Evolutionary conservation across 495 filamentous ascomycete genomes (phyloP).

Genomic region (Talaromyces borbonicus): DNA sequence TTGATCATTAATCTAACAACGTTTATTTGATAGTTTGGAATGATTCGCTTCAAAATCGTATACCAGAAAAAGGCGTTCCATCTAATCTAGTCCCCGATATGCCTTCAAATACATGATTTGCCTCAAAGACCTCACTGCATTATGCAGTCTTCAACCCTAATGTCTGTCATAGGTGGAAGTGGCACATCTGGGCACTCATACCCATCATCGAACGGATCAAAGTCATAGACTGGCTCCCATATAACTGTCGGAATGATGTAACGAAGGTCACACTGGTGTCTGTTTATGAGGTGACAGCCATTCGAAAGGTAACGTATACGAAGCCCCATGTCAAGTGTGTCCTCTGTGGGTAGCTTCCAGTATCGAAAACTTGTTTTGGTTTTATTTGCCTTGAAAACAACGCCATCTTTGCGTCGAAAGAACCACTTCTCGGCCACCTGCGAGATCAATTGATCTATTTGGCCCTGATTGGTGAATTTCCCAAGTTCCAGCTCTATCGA

Average conservation of each 20-base stretch:
- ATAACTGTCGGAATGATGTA: not conserved
- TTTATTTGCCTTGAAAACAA: constrained; percentile 5
- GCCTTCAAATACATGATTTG: too few species aligned
- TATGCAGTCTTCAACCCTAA: too few species aligned
- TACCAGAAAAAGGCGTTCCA: too few species aligned
- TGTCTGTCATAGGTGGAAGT: too few species aligned
- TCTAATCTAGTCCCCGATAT: too few species aligned
- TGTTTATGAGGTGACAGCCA: too few species aligned
- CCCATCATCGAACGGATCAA: not conserved
- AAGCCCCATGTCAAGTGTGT: too few species aligned
- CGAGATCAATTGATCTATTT: constrained; percentile 12
- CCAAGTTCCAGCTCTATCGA: not conserved
- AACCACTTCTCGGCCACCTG: constrained; percentile 15
- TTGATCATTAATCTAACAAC: not conserved
- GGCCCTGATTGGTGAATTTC: not conserved
- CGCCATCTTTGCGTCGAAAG: constrained; percentile 15
- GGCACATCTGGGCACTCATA: not conserved
- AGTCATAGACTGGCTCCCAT: not conserved
- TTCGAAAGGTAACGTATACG: too few species aligned
- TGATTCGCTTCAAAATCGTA: not conserved
- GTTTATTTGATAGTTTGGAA: not conserved
- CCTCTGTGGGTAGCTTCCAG: not conserved
- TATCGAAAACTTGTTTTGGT: not conserved
- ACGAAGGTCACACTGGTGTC: too few species aligned
- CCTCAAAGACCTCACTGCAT: too few species aligned